Base-by-base conservation (phyloP, 169 alveolate genomes). In the Plasmodium sp. region DNA sequence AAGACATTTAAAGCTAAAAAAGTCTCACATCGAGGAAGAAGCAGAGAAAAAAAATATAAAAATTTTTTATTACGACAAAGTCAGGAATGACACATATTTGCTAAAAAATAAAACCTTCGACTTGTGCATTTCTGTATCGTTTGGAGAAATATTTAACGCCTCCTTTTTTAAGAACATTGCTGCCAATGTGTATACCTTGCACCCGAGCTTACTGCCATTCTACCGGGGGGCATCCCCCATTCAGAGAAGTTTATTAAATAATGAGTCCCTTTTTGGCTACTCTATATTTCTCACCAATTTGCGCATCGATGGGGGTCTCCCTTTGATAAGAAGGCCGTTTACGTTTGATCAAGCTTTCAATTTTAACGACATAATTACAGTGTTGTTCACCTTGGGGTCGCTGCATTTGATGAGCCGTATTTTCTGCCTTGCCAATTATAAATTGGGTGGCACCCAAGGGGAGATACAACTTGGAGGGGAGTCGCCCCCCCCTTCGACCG, bases 221-320 rank as follows among this genome's bases (percentile, higher is more conserved):
- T 86, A 86, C 48, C 79, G 72, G 67, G 93, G 93, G 14, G 93
- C 93, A 34, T 86, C 93, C 27, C 93, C 93, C 27, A 77, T 86
- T 75, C 93, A 86, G 43, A 86, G 93, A 79, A 86, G 93, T 79
- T n/a, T 86, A 86, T 71, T 86, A 86, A 86, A 86, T 75, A 86
- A 86, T 75, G 93, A 86, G 56, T 71, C 72, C 14, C 7, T 86
- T 36, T 86, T 75, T 86, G 93, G 93, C 1, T 86, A 86, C 34
- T 48, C 93, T 5, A 58, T 86, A 54, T 86, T 86, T 56, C 48
- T 86, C 79, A 86, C 93, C 27, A 86, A 36, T 31, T 31, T 86
- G 81, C 54, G 71, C 43, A 77, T 86, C n/a, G 93, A 86, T 77
- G 51, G 88, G 5, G 93, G 93, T 0, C 39, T 48, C 14, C 22